Evolutionary conservation across 192 early-diverging fungal genomes (phyloP), one percentile per base, ranked within the genome.

Genomic region (Phycomyces blakesleeanus): DNA sequence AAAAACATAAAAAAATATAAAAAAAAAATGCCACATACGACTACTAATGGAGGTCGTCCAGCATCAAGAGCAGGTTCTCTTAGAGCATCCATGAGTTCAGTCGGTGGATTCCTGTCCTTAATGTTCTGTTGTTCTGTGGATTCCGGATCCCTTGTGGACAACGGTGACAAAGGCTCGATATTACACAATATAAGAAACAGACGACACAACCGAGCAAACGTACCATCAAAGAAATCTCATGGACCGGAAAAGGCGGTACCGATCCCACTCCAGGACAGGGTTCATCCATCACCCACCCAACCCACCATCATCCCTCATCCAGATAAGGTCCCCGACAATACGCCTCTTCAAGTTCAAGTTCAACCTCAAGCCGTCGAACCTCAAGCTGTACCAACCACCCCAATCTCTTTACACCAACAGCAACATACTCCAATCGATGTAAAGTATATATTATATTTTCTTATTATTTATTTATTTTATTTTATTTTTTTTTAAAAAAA

Each of bases 41-140:
- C 44, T 7, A 47, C 44, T 18, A 47, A 47, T 47, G 44, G 44
- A 47, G 44, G 11, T n/a, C 15, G 18, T 11, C 44, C 44, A 47
- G 44, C 44, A 47, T 47, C 44, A 18, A 47, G 44, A 47, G 44
- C 44, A 47, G 44, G 44, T n/a, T 47, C 44, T 47, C 44, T 47
- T 18, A 47, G 44, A 47, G 15, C 12, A 18, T 47, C 44, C 44
- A 47, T 47, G 44, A 18, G 44, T 18, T 47, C 44, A 47, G 12
- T 47, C 15, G 44, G 44, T 47, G 44, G 44, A 47, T 47, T 47
- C 44, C 44, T 47, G 11, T 47, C 44, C 18, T 11, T 47, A 2
- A 7, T 47, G 11, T 47, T 47, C 18, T 47, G 44, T 12, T 47
- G 44, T 11, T 47, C 44, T 18, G 44, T 47, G 3, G 44, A 18